These are phyloP conservation scores for Babesia gibsoni DNA, from an alignment of 169 alveolate genomes.

Conservation along the genomic window DNA sequence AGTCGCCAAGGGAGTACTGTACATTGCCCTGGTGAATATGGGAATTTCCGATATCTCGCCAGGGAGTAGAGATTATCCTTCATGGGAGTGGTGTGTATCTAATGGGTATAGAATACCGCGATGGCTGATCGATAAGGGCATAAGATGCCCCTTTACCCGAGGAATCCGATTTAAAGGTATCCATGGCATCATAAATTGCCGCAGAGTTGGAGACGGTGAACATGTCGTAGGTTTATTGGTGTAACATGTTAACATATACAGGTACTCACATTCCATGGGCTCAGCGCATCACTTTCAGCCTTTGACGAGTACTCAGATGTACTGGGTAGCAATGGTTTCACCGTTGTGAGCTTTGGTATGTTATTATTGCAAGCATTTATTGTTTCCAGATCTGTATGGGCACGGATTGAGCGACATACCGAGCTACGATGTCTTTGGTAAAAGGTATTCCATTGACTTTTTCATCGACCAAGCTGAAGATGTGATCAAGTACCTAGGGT, in stretches of 20 bases:
- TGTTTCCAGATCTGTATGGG: slow-evolving; percentile 68
- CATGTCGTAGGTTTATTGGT: slow-evolving; percentile 3
- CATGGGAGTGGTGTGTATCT: slow-evolving; percentile 55
- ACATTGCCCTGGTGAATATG: slow-evolving; percentile 1
- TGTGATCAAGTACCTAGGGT: slow-evolving; percentile 56
- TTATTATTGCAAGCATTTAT: neutral
- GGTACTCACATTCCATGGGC: slow-evolving; percentile 76
- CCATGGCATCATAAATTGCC: slow-evolving; percentile 70
- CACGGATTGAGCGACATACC: slow-evolving; percentile 78
- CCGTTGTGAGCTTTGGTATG: slow-evolving; percentile 75
- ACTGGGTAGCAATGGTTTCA: slow-evolving; percentile 56
- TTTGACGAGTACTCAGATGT: slow-evolving; percentile 64
- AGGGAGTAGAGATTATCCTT: slow-evolving; percentile 9
- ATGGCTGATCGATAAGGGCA: slow-evolving; percentile 61
- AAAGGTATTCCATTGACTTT: slow-evolving; percentile 68
- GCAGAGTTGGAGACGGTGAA: slow-evolving; percentile 58
- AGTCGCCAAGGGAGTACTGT: neutral
- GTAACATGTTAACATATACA: neutral
- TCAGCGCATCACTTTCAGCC: slow-evolving; percentile 73
- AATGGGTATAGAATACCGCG: slow-evolving; percentile 67
- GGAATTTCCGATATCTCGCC: neutral
- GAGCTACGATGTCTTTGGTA: slow-evolving; percentile 64
- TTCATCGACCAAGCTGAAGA: slow-evolving; percentile 75
- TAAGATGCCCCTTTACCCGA: slow-evolving; percentile 70
- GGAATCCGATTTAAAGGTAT: slow-evolving; percentile 67